Evolutionary conservation across 2,329 filamentous ascomycete genomes (phyloP).

Genomic region (Arthroderma sp.): DNA sequence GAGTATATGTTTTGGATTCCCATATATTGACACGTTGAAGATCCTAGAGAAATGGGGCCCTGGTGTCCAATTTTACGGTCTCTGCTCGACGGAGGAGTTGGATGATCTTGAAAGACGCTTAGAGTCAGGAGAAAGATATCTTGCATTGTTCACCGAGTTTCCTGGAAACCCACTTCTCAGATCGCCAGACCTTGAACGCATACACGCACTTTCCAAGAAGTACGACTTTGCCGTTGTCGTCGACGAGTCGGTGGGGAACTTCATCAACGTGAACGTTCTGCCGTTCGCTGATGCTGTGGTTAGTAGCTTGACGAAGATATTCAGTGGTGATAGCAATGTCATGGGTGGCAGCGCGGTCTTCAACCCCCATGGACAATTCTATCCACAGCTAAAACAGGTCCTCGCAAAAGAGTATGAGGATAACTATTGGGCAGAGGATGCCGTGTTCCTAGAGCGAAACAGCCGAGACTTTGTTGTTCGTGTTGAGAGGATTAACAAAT

Average conservation of each 20-base stretch:
- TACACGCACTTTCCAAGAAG: conserved; percentile 63
- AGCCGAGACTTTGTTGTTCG: conserved; percentile 79
- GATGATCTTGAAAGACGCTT: conserved; percentile 70
- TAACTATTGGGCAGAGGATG: conserved; percentile 87
- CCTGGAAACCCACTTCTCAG: conserved; percentile 82
- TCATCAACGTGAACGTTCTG: conserved; percentile 88
- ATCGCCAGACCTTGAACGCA: conserved; percentile 72
- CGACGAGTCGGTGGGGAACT: conserved; percentile 94
- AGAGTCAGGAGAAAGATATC: conserved; percentile 58
- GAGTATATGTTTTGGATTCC: conserved; percentile 91
- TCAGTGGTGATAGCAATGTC: conserved; percentile 94
- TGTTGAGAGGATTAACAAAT: conserved; percentile 72
- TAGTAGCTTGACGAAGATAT: conserved; percentile 91
- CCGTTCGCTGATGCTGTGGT: conserved; percentile 83
- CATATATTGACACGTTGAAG: conserved; percentile 93
- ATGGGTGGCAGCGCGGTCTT: conserved; percentile 73
- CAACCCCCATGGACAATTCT: conserved; percentile 58
- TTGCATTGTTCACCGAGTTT: conserved; percentile 88
- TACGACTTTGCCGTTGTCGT: conserved; percentile 85
- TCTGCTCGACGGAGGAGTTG: conserved; percentile 62
- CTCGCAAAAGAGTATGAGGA: conserved; percentile 63
- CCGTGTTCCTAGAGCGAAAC: conserved; percentile 90
- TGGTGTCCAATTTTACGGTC: conserved; percentile 77
- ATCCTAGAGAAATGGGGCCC: conserved; percentile 89
- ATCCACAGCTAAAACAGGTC: conserved; percentile 54